Percentiles rank a stretch among this genome's conserved stretches.
Evolutionary conservation across 305 asterid genomes (phyloP).

Genomic region (Petunia hybrid): DNA sequence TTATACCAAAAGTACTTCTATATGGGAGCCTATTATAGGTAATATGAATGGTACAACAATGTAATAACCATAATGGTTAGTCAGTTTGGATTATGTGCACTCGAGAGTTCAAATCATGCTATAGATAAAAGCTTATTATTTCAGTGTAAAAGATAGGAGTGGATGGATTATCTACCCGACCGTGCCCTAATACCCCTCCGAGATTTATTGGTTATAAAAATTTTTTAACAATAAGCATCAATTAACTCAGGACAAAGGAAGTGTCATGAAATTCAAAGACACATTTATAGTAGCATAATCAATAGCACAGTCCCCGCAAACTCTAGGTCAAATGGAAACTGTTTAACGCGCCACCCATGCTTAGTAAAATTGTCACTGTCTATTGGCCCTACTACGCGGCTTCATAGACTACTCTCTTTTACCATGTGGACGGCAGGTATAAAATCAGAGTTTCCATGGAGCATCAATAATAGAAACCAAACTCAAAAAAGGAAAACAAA

Average conservation of each 20-base stretch:
- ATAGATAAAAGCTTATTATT: too few species aligned
- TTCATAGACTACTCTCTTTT: neutral
- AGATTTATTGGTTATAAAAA: too few species aligned
- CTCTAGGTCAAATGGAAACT: neutral
- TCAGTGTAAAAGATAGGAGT: too few species aligned
- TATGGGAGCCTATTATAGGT: neutral
- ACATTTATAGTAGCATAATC: neutral
- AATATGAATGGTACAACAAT: too few species aligned
- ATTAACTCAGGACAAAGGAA: neutral
- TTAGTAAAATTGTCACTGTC: neutral
- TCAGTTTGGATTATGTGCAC: too few species aligned
- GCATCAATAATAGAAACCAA: neutral
- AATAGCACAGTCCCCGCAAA: too few species aligned
- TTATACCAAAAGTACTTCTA: too few species aligned
- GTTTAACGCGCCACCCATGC: neutral
- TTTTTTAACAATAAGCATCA: too few species aligned
- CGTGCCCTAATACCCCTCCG: too few species aligned
- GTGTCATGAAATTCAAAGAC: neutral
- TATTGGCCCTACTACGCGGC: slow-evolving; percentile 26
- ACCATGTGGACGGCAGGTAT: slow-evolving; percentile 38
- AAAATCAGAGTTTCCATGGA: slow-evolving; percentile 30
- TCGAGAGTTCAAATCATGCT: too few species aligned
- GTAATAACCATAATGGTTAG: too few species aligned
- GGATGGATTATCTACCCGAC: too few species aligned
- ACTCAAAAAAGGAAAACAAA: neutral